Conservation (phyloP, 2,329 filamentous ascomycete species). For the Fusarium subglutinans region DNA sequence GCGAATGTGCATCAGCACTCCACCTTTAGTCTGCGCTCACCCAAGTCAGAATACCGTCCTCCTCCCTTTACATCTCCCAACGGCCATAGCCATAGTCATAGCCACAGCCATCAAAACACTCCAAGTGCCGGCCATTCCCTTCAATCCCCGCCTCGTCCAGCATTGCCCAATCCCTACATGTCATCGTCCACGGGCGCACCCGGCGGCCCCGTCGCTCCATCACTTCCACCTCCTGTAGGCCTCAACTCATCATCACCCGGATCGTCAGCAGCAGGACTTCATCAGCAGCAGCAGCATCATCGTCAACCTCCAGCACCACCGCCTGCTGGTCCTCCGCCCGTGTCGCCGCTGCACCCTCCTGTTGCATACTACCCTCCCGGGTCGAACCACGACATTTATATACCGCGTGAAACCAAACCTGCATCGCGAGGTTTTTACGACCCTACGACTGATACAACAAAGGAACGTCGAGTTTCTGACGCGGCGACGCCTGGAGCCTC, state of each 20-base stretch:
- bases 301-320: slow-evolving; percentile 36
- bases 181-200: slow-evolving; percentile 45
- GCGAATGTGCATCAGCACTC: slow-evolving; percentile 52
- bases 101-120: slow-evolving; percentile 41
- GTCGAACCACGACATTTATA: slow-evolving; percentile 43
- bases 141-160: slow-evolving; percentile 46
- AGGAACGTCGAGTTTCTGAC: slow-evolving; percentile 58
- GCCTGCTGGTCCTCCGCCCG: slow-evolving; percentile 42
- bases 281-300: slow-evolving; percentile 44
- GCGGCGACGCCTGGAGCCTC: slow-evolving; percentile 44
- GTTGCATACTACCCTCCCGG: slow-evolving; percentile 52
- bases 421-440: slow-evolving; percentile 62
- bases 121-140: slow-evolving; percentile 42
- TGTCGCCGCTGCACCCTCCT: slow-evolving; percentile 57
- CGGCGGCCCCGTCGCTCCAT: slow-evolving; percentile 44
- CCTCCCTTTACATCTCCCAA: slow-evolving; percentile 45
- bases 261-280: slow-evolving; percentile 32
- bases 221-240: slow-evolving; percentile 45
- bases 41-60: slow-evolving; percentile 54
- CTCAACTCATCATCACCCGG: slow-evolving; percentile 36
- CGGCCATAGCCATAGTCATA: slow-evolving; percentile 43
- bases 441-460: slow-evolving; percentile 60
- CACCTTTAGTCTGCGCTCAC: slow-evolving; percentile 60
- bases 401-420: slow-evolving; percentile 51
- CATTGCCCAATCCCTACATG: slow-evolving; percentile 49